phyloP scores from a whole-genome alignment of 495 filamentous ascomycete genomes.

The Eremomyces bilateralis region DNA sequence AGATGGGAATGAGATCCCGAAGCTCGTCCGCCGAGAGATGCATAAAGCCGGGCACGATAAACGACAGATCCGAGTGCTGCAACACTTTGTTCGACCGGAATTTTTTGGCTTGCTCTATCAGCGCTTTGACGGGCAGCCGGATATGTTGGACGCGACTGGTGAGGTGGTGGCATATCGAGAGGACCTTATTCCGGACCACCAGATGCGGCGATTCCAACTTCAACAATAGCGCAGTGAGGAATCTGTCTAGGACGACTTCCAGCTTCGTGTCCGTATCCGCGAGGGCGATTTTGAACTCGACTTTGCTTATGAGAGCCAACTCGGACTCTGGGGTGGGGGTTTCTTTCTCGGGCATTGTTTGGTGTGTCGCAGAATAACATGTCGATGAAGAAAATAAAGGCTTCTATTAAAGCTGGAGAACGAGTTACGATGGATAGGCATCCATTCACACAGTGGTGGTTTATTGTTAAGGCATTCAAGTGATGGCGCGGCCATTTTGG shows the following conservation, averaged over 20 bases:
- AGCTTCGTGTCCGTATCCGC: slow-evolving; percentile 67
- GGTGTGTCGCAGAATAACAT: too few relatives aligned
- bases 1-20: slow-evolving; percentile 42
- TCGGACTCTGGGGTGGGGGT: slow-evolving; percentile 39
- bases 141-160: slow-evolving; percentile 55
- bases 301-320: slow-evolving; percentile 68
- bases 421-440: too few relatives aligned
- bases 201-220: slow-evolving; percentile 65
- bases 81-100: slow-evolving; percentile 42
- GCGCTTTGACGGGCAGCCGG: slow-evolving; percentile 57
- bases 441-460: too few relatives aligned
- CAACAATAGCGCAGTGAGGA: slow-evolving; percentile 60
- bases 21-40: slow-evolving; percentile 39
- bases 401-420: too few relatives aligned
- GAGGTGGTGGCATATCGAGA: slow-evolving; percentile 58
- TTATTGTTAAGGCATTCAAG: too few relatives aligned
- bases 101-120: slow-evolving; percentile 81
- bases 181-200: slow-evolving; percentile 65
- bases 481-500: too few relatives aligned
- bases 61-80: slow-evolving; percentile 70
- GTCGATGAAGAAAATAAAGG: too few relatives aligned
- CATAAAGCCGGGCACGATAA: slow-evolving; percentile 68
- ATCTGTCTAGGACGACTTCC: slow-evolving; percentile 49
- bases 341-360: too few relatives aligned
- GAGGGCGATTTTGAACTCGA: slow-evolving; percentile 76